Conservation (phyloP, 2,329 filamentous ascomycete species). For the Orbilia oligospora region DNA sequence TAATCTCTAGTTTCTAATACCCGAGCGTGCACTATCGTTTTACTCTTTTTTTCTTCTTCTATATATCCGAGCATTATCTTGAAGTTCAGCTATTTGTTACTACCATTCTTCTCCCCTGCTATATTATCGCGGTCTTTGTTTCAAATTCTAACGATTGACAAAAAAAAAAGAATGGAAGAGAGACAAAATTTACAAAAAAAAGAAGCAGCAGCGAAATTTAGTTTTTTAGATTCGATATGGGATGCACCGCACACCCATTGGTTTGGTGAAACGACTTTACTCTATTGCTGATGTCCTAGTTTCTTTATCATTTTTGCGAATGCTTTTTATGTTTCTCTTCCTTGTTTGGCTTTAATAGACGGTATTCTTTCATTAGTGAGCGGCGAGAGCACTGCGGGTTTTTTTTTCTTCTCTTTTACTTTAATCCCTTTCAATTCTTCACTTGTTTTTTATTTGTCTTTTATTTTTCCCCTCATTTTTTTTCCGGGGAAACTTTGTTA, state of each 20-base stretch:
- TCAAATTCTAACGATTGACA: conserved; percentile 25
- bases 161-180: conserved; percentile 27
- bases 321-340: conserved; percentile 23
- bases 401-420: background rate
- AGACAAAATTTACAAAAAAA: conserved; percentile 47
- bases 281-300: background rate
- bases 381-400: conserved; percentile 59
- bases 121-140: conserved; percentile 30
- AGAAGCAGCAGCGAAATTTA: conserved; percentile 39
- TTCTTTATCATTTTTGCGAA: conserved; percentile 29
- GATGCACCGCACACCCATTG: conserved; percentile 28
- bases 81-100: conserved; percentile 33
- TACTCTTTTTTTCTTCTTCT: background rate
- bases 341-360: conserved; percentile 47
- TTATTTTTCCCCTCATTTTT: conserved; percentile 1
- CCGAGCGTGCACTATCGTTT: conserved; percentile 56
- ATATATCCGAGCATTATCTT: conserved; percentile 41
- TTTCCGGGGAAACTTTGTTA: conserved; percentile 10
- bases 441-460: conserved; percentile 8
- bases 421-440: conserved; percentile 13
- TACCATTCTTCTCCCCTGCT: conserved; percentile 48
- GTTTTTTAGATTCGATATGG: conserved; percentile 41
- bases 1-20: conserved; percentile 60
- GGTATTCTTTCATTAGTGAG: conserved; percentile 61
- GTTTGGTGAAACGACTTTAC: conserved; percentile 40